Evolutionary conservation across 2,329 filamentous ascomycete genomes (phyloP), one percentile per base, ranked within the genome.

Genomic region (Aureobasidium sp.): DNA sequence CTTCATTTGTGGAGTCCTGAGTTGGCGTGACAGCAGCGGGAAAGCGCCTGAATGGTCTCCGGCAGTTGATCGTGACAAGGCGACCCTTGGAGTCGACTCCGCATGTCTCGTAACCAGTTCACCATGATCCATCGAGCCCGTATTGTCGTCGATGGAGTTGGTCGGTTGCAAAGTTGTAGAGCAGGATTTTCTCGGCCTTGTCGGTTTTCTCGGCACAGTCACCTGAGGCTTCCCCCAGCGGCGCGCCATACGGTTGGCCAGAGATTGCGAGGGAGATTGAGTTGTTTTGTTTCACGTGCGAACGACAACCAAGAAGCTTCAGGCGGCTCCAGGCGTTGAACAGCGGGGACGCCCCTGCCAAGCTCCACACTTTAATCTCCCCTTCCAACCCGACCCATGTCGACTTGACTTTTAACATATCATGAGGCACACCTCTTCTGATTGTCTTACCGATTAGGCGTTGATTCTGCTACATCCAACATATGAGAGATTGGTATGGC

Each of bases 211-310:
- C 19, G 49, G 31, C 14, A 11, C n/a, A 52, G 49, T 37, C 49
- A 39, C 12, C n/a, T 52, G 49, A 24, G 49, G 33, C 49, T 24
- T 24, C 31, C 33, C 48, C 19, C 49, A 33, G 3, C 19, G 49
- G n/a, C 49, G 49, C 49, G 49, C 49, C 49, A 52, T 52, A n/a
- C 33, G 37, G 49, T 37, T 39, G 14, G 17, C 14, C 14, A 27
- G 33, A 52, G 19, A 52, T 52, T 39, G 24, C 14, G n/a, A 49
- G 47, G 17, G 9, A 52, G 19, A 52, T 52, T 52, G 17, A 24
- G 49, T 22, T 52, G 49, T 49, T 49, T 52, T 24, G 49, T 24
- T 35, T 52, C 49, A 52, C 49, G 17, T 52, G 49, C 49, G 49
- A 52, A 37, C 31, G 49, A 39, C 14, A 12, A 17, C 37, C 5